Conservation (phyloP, 2,329 filamentous ascomycete genomes). For the Chaetothyriales sp. region DNA sequence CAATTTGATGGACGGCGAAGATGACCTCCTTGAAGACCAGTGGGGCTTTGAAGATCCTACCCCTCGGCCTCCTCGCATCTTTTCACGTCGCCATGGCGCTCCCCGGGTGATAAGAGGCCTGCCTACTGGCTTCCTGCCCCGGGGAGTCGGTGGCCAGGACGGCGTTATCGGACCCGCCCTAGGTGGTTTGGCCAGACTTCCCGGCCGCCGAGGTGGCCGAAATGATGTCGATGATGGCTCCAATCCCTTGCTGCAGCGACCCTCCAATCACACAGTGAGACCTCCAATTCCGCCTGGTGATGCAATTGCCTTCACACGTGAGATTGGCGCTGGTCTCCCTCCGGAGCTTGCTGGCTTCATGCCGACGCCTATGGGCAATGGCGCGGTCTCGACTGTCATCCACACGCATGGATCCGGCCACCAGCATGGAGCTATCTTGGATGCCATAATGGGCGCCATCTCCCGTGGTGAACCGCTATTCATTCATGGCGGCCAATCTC, state of each 20-base stretch:
- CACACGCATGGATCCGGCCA: slow-evolving; percentile 2
- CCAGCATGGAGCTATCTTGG: slow-evolving; percentile 20
- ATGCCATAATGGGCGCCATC: slow-evolving; percentile 34
- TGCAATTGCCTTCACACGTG: not conserved
- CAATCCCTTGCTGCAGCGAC: slow-evolving; percentile 70
- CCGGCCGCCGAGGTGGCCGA: slow-evolving; percentile 27
- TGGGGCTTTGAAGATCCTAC: slow-evolving; percentile 43
- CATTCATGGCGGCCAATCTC: slow-evolving; percentile 27
- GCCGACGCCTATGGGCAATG: slow-evolving; percentile 5
- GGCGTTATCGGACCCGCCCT: slow-evolving; percentile 4
- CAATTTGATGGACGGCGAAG: slow-evolving; percentile 20
- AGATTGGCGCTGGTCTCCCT: not conserved
- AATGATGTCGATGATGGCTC: slow-evolving; percentile 59
- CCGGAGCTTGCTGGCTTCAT: not conserved
- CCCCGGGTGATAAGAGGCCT: slow-evolving; percentile 42
- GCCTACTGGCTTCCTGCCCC: slow-evolving; percentile 31
- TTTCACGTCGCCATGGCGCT: slow-evolving; percentile 28
- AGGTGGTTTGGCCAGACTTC: slow-evolving; percentile 6
- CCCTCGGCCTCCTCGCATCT: slow-evolving; percentile 22
- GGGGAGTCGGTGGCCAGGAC: slow-evolving; percentile 28
- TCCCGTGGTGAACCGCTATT: slow-evolving; percentile 30
- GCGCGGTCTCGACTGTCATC: slow-evolving; percentile 14
- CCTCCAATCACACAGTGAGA: slow-evolving; percentile 5
- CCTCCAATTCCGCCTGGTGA: not conserved
- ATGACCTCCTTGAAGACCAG: slow-evolving; percentile 27